Evolutionary conservation across 257 asterid species (phyloP), one percentile per base, ranked within the genome.

Genomic region (Marsdenia floribunda): DNA sequence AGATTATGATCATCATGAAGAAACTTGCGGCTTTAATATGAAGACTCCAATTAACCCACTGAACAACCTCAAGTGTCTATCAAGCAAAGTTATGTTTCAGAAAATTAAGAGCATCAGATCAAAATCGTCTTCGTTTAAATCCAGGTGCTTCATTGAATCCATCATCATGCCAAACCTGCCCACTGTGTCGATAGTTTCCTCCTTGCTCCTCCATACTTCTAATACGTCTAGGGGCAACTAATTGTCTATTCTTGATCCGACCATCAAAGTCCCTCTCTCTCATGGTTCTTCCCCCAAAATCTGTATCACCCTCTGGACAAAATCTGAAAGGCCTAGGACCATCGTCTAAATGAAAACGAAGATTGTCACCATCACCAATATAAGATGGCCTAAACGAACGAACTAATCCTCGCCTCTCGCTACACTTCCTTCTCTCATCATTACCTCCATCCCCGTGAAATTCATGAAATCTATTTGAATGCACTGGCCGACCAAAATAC

Each of bases 211-310:
- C 97, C 4, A 83, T 81, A 73, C 79, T 86, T 78, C 96, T 83
- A 79, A 85, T 81, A 64, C 92, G 83, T 75, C 97, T 82, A 0
- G 87, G 77, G 38, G 75, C 80, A 38, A 77, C 84, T 53, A 80
- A 6, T 44, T 88, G 77, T 24, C 88, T 86, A 72, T 78, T 86
- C 89, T 93, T 87, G 55, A 88, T 70, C 69, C 80, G 84, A 55
- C 90, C 96, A 68, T 87, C 93, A 82, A 89, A 92, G 70, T 89
- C 98, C 83, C 96, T 93, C 37, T 90, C 94, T 70, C 90, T 84
- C 76, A 81, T 78, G 57, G 81, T 85, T 85, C 98, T 89, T n/a
- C 86, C 95, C 24, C 84, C 84, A 76, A 84, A 87, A 67, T 85
- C 95, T 4, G 81, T 19, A 68, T 89, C 95, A 19, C 64, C 78